A percentile compares a stretch with the other conserved stretches of the same genome.
phyloP scores from a whole-genome alignment of 805 yeast genomes.

The Saccharomycopsis sp. region DNA sequence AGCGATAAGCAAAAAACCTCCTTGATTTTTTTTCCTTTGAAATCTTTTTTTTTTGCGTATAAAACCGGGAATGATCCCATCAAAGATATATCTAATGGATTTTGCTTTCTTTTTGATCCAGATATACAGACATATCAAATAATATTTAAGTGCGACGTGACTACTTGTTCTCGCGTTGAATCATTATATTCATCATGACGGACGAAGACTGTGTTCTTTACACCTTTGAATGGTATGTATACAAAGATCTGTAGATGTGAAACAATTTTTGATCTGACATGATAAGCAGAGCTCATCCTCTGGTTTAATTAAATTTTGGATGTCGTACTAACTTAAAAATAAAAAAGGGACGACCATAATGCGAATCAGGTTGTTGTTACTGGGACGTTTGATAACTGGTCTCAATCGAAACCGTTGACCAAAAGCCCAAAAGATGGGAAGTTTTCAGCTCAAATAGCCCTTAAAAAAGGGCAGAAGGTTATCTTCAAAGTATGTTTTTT shows the following conservation, averaged over 20 bases:
- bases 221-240: conserved; percentile 22
- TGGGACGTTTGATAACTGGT: conserved; percentile 56
- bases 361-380: conserved; percentile 44
- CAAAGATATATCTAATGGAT: too few relatives aligned
- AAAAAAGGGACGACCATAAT: neutral
- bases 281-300: too few relatives aligned
- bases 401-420: conserved; percentile 40
- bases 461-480: conserved; percentile 25
- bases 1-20: neutral
- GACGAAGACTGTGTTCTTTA: conserved; percentile 10
- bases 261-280: neutral
- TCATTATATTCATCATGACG: conserved; percentile 1
- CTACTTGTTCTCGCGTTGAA: neutral
- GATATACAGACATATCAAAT: too few relatives aligned
- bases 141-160: too few relatives aligned
- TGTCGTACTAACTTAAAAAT: neutral
- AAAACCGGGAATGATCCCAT: neutral
- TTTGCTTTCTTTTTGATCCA: too few relatives aligned
- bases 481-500: conserved; percentile 35
- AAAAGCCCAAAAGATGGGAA: conserved; percentile 34
- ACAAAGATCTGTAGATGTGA: neutral
- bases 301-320: too few relatives aligned
- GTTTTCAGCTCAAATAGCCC: conserved; percentile 28
- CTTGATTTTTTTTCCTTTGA: neutral
- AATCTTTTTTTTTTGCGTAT: neutral